These are phyloP conservation scores for Knoxdaviesia capensis DNA, from an alignment of 2,329 filamentous ascomycete genomes.

Conservation along the genomic window DNA sequence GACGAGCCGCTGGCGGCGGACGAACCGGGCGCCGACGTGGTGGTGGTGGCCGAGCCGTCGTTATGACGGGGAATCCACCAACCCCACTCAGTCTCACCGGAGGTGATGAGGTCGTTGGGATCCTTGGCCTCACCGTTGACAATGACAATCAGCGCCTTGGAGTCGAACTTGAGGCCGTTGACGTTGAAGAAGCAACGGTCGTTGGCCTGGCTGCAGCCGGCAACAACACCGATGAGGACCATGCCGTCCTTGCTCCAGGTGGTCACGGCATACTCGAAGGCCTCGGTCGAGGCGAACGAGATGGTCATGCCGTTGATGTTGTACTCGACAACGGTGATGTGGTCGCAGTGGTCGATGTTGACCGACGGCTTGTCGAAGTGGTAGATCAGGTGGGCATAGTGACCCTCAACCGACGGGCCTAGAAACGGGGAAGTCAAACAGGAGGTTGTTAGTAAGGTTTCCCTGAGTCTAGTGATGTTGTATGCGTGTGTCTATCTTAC, in stretches of 20 bases:
- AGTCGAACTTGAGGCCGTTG: slow-evolving; percentile 5
- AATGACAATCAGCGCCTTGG: slow-evolving; percentile 4
- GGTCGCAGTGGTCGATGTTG: slow-evolving; percentile 11
- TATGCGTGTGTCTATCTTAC: too few relatives aligned
- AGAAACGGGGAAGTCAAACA: too few relatives aligned
- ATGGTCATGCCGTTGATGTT: slow-evolving; percentile 1
- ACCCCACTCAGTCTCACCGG: slow-evolving; percentile 10
- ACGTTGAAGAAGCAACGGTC: slow-evolving; percentile 13
- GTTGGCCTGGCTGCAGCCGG: slow-evolving; percentile 9
- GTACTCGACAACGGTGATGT: slow-evolving; percentile 5
- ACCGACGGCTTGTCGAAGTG: slow-evolving; percentile 11
- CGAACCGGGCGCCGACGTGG: too few relatives aligned
- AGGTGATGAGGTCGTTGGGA: slow-evolving; percentile 8
- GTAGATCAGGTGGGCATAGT: slow-evolving; percentile 11
- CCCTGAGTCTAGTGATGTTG: too few relatives aligned
- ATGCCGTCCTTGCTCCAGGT: slow-evolving; percentile 9
- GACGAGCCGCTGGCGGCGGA: too few relatives aligned
- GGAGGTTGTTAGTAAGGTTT: too few relatives aligned
- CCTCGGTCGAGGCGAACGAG: slow-evolving; percentile 7
- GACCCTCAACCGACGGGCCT: slow-evolving; percentile 8
- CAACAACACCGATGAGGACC: slow-evolving; percentile 9
- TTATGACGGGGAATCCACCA: slow-evolving; percentile 7
- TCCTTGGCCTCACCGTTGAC: slow-evolving; percentile 7
- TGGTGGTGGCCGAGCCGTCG: background rate
- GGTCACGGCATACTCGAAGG: slow-evolving; percentile 7